Evolutionary conservation across 768 basidiomycete genomes (phyloP).

Genomic region (Tylopilus plumbeoviolaceoides): DNA sequence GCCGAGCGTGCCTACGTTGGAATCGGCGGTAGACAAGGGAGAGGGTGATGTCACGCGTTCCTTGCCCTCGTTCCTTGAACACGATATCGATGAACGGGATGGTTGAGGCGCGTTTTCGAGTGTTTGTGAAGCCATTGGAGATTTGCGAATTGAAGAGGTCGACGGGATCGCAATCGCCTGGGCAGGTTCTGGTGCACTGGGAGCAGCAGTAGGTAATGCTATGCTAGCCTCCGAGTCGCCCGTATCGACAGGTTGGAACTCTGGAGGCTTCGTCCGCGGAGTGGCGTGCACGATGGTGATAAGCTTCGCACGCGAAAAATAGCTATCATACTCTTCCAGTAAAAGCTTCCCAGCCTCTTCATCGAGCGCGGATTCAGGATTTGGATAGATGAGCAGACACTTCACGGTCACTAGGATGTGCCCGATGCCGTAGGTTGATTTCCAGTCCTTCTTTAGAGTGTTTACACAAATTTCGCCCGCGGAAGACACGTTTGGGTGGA

Average conservation of each 20-base stretch:
- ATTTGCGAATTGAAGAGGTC: constrained; percentile 39
- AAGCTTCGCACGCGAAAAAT: constrained; percentile 79
- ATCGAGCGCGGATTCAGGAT: constrained; percentile 93
- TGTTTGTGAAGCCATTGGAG: constrained; percentile 36
- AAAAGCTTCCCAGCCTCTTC: constrained; percentile 94
- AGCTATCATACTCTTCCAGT: constrained; percentile 85
- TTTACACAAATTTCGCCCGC: constrained; percentile 95
- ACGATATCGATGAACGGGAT: constrained; percentile 33
- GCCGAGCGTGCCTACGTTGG: constrained; percentile 50
- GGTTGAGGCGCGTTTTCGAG: constrained; percentile 38
- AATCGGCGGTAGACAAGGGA: constrained; percentile 67
- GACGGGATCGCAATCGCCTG: constrained; percentile 39
- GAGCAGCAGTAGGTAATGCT: constrained; percentile 13
- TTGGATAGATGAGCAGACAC: constrained; percentile 94
- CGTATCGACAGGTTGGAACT: constrained; percentile 54
- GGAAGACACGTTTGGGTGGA: constrained; percentile 92
- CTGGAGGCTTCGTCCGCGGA: constrained; percentile 65
- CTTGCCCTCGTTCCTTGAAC: constrained; percentile 36
- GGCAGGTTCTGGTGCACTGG: constrained; percentile 21
- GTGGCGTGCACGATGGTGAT: constrained; percentile 92
- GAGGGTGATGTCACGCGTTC: constrained; percentile 67
- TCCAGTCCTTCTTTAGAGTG: constrained; percentile 97
- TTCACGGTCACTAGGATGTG: constrained; percentile 93
- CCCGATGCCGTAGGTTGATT: constrained; percentile 82
- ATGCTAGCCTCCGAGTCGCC: constrained; percentile 19